Evolutionary conservation across 78 protist genomes (phyloP).

Genomic region (Isochrysis galbana): DNA sequence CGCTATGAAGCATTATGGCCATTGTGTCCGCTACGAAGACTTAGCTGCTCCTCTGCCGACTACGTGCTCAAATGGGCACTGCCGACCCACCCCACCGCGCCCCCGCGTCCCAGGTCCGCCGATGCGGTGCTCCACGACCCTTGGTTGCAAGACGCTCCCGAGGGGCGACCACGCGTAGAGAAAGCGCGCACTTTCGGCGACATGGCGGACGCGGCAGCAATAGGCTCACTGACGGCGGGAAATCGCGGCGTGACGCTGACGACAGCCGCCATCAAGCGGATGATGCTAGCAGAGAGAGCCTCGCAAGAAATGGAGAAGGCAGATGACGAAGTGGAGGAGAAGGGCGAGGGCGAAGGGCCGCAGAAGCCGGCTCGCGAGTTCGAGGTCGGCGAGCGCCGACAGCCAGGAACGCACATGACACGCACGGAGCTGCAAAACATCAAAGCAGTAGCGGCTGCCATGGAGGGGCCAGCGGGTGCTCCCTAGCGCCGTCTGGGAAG

Average conservation of each 20-base stretch:
- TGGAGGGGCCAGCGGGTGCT: too few species aligned
- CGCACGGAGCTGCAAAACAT: background rate
- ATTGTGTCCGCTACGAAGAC: too few species aligned
- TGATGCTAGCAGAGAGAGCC: background rate
- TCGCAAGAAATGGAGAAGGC: too few species aligned
- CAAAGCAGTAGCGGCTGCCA: background rate
- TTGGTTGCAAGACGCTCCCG: background rate
- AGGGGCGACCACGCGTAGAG: background rate
- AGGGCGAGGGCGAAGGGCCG: background rate
- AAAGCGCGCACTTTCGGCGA: background rate
- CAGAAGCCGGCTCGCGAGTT: background rate
- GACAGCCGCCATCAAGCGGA: background rate
- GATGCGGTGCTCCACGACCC: background rate
- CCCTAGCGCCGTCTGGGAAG: too few species aligned
- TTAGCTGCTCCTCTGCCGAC: too few species aligned
- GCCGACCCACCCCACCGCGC: too few species aligned
- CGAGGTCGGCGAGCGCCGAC: background rate
- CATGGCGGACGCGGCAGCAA: background rate
- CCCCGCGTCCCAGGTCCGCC: too few species aligned
- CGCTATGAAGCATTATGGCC: too few species aligned
- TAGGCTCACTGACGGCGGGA: background rate
- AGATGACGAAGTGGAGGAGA: background rate
- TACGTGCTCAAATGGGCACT: too few species aligned
- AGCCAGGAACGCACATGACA: background rate
- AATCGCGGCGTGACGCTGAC: background rate